A percentile compares a stretch with the other conserved stretches of the same genome.
Evolutionary conservation across 441 rosid genomes (phyloP).

Genomic region (Aleurites moluccanus): DNA sequence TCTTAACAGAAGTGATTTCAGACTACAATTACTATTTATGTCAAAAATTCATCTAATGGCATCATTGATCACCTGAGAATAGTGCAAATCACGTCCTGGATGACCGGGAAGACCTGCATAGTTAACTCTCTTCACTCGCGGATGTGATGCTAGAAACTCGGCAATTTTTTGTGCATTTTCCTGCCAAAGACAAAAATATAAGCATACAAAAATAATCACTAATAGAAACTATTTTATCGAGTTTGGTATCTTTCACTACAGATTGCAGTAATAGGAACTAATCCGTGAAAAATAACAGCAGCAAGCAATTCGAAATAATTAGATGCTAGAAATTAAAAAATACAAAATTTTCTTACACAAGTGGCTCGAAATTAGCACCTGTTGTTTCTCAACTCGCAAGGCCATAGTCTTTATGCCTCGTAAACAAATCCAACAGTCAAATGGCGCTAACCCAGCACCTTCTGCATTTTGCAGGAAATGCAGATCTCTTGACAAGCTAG

Average conservation of each 20-base stretch:
- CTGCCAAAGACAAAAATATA: no score
- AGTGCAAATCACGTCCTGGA: slow-evolving; percentile 81
- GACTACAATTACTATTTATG: not conserved
- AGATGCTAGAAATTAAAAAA: not conserved
- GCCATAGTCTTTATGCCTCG: slow-evolving; percentile 95
- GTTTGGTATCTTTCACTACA: no score
- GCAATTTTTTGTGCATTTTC: slow-evolving; percentile 78
- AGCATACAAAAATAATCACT: no score
- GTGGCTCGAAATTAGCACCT: slow-evolving; percentile 45
- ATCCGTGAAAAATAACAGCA: not conserved
- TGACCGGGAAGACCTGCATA: slow-evolving; percentile 85
- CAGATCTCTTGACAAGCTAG: slow-evolving; percentile 67
- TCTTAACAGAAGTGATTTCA: slow-evolving; percentile 4
- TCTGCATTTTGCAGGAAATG: slow-evolving; percentile 93
- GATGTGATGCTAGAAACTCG: slow-evolving; percentile 76
- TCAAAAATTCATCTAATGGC: not conserved
- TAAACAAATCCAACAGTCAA: slow-evolving; percentile 95
- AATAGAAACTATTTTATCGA: no score
- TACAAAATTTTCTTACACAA: not conserved
- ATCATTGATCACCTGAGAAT: slow-evolving; percentile 61
- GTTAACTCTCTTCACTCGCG: slow-evolving; percentile 74
- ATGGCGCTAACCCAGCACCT: slow-evolving; percentile 95
- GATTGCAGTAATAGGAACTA: no score
- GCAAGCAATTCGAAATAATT: not conserved
- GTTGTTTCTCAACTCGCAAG: slow-evolving; percentile 89